Conservation (phyloP, 2,329 filamentous ascomycete genomes). For the Talaromyces amestolkiae region DNA sequence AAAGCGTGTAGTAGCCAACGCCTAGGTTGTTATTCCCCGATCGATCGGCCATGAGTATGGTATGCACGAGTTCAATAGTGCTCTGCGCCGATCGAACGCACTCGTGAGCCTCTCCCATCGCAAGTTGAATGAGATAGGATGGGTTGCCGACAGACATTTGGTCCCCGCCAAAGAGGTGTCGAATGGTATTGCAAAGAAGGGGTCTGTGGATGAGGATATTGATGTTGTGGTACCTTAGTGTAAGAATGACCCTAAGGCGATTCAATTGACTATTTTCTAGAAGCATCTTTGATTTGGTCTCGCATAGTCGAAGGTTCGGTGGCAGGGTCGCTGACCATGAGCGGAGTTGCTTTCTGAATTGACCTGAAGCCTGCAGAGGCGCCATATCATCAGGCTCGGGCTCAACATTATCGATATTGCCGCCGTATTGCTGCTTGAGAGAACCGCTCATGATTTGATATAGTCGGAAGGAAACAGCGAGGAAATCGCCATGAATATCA, state of each 20-base stretch:
- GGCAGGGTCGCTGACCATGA: neutral
- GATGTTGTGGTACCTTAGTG: slow-evolving; percentile 42
- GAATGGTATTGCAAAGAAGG: slow-evolving; percentile 26
- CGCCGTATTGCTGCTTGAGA: slow-evolving; percentile 40
- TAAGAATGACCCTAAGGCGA: slow-evolving; percentile 43
- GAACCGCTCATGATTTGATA: slow-evolving; percentile 23
- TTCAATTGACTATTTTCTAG: neutral
- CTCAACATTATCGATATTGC: neutral
- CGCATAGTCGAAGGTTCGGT: neutral
- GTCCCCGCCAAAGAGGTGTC: too few species aligned
- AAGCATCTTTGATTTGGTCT: neutral
- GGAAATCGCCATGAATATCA: too few species aligned
- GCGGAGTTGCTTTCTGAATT: neutral
- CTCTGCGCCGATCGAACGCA: too few species aligned
- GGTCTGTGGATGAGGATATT: slow-evolving; percentile 44
- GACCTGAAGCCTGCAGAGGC: too few species aligned
- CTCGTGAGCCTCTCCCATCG: too few species aligned
- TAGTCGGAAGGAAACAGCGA: too few species aligned
- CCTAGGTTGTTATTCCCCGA: too few species aligned
- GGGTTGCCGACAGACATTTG: too few species aligned
- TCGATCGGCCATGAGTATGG: too few species aligned
- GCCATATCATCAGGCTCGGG: neutral
- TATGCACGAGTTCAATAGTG: too few species aligned
- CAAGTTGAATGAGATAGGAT: too few species aligned
- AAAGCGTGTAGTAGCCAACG: too few species aligned